Base-by-base conservation (phyloP, 306 rosid genomes). In the Dryas drummondii region DNA sequence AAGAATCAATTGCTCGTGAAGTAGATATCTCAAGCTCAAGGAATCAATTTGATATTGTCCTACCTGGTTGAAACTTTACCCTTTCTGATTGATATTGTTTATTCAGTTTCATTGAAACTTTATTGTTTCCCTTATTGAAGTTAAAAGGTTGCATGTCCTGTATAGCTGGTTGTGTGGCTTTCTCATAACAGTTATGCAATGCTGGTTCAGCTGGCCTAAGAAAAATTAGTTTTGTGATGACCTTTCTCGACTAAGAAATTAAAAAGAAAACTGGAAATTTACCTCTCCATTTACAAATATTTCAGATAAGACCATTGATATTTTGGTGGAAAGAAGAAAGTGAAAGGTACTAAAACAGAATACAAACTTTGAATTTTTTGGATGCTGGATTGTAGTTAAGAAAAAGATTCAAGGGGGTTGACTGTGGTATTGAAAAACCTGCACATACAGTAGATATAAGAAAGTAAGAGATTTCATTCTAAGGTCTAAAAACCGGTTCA, bases 11-110 rank as follows among this genome's bases (percentile, higher is more conserved):
- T 81, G 83, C 86, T 47, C 74, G 17, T 5, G 97, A 86, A 86
- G 97, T 91, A 62, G 96, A 87, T 78, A 83, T 88, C 76, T 74
- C 69, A 72, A 88, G 93, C 79, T 75, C 84, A 68, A 84, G 91
- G 73, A 91, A 84, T 47, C 97, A 88, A 79, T 86, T 76, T 66
- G 98, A 94, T 78, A 85, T 90, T 80, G 56, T 79, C 73, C 80
- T 91, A 78, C 94, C 94, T 83, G 97, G 98, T 94, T 83, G 6
- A 49, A 79, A 52, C 77, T 73, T 59, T 26, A 57, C 4, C 13
- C 1, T 45, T 72, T 47, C 12, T 80, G 63, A 52, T 80, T 70
- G 7, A 47, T 68, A 60, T 65, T 41, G 15, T 65, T 42, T 12
- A 48, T 19, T 32, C 11, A 12, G 11, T 56, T 32, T 60, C 44